Base-by-base conservation (phyloP, 805 yeast genomes). In the Sugiyamaella chiloensis region DNA sequence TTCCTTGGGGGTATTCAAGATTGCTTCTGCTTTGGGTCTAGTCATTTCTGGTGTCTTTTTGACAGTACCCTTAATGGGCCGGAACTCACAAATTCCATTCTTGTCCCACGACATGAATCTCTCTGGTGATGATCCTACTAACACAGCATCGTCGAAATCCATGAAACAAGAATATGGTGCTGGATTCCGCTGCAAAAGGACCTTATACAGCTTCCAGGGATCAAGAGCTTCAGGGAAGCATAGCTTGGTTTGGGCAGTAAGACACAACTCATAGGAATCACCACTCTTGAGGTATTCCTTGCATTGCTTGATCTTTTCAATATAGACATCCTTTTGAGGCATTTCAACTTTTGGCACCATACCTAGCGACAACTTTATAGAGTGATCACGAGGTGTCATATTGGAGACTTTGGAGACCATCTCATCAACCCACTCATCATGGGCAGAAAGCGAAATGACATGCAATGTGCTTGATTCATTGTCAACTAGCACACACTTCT, bases 61-160 rank as follows among this genome's bases (percentile, higher is more conserved):
- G 1, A 93, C 96, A 0, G 99, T 93, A 3, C 99, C 99, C 63
- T 93, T 93, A 48, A 93, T 93, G 1, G 99, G 99, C 46, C 98
- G 73, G 60, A 93, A 73, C 65, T 93, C 95, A 49, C 93, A 85
- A 19, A 53, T 55, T 0, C 64, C 60, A 0, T 51, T 48, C 19
- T 72, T 63, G 46, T 74, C 74, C 96, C 98, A 95, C 2, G 83
- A 76, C 44, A 95, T 62, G 60, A 93, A 95, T 53, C 99, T 72
- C 64, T 93, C 99, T 0, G 99, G 99, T 0, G 98, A 91, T 0
- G 96, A 84, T 1, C 96, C 87, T 2, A 91, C 72, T 26, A 93
- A 67, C 9, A 74, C 71, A 2, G 70, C 74, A 29, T 56, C 59
- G 14, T 46, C 42, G 58, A 91, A 85, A 42, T 80, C 74, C 71